These are phyloP conservation scores for Eucalyptus pauciflora DNA, from an alignment of 345 rosid species.

Conservation along the genomic window DNA sequence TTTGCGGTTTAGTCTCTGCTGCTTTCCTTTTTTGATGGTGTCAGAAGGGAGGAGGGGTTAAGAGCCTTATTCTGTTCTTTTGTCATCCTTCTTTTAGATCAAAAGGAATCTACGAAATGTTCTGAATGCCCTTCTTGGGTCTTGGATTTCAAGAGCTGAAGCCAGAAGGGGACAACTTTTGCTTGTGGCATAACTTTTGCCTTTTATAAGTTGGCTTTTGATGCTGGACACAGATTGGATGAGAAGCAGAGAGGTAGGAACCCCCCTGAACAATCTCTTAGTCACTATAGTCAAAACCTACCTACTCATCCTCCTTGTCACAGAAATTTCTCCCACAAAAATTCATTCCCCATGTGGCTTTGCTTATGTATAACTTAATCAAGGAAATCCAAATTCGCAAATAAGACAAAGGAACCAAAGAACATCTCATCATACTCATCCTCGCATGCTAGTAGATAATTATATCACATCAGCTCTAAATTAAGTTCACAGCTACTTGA, in stretches of 20 bases:
- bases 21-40: not conserved
- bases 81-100: not conserved
- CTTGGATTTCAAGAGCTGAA: not conserved
- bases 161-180: not conserved
- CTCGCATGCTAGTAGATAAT: not conserved
- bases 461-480: not conserved
- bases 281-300: not conserved
- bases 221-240: not conserved
- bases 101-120: not conserved
- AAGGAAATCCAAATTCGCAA: not conserved
- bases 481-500: not conserved
- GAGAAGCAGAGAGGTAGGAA: not conserved
- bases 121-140: not conserved
- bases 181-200: not conserved
- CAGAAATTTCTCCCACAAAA: not conserved
- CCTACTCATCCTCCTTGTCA: not conserved
- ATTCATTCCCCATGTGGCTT: not conserved
- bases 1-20: not conserved
- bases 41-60: not conserved
- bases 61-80: not conserved
- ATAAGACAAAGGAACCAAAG: not conserved
- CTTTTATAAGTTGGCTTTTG: not conserved
- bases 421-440: not conserved
- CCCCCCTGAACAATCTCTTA: not conserved
- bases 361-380: not conserved